phyloP scores from a whole-genome alignment of 1,284 basidiomycete species.

The Trichosporon sp. region DNA sequence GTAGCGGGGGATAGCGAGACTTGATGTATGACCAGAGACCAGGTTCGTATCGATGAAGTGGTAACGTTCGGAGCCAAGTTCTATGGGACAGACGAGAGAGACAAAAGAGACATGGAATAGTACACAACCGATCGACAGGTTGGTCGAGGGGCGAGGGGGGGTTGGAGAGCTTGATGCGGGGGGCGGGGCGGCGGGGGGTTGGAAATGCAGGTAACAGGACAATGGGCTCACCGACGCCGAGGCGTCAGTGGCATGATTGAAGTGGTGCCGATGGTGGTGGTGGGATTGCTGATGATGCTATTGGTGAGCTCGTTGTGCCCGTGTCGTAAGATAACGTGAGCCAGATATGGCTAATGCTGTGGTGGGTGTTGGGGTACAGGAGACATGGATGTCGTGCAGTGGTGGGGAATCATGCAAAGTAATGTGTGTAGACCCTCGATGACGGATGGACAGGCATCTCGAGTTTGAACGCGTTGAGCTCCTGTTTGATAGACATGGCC shows the following conservation, averaged over 20 bases:
- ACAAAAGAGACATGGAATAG: not conserved
- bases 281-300: not conserved
- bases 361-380: constrained; percentile 1
- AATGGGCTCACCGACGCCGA: not conserved
- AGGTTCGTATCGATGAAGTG: too few relatives aligned
- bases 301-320: not conserved
- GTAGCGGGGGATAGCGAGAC: too few relatives aligned
- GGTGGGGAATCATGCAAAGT: constrained; percentile 53
- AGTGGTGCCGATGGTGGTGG: not conserved
- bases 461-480: constrained; percentile 94
- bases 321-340: not conserved
- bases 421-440: constrained; percentile 72
- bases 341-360: not conserved
- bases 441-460: constrained; percentile 94
- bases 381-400: constrained; percentile 1
- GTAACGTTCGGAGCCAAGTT: not conserved
- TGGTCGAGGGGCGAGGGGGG: not conserved
- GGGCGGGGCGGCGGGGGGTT: not conserved
- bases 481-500: constrained; percentile 93
- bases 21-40: too few relatives aligned
- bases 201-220: constrained; percentile 1
- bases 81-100: not conserved
- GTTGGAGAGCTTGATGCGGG: not conserved
- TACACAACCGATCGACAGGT: not conserved
- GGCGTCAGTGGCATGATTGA: not conserved